Conservation (phyloP, 441 rosid species). For the Mallotus repandus region DNA sequence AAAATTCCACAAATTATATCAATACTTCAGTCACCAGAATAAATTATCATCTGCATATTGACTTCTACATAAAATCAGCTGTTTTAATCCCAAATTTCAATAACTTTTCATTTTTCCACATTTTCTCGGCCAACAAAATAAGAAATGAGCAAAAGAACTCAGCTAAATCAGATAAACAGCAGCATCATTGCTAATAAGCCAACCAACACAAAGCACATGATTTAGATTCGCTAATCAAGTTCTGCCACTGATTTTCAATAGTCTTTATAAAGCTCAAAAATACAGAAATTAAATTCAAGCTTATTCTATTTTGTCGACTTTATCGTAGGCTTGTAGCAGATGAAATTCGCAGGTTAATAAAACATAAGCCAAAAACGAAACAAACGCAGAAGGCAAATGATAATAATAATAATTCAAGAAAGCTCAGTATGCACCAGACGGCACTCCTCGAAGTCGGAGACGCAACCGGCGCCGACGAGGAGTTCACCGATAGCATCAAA, state of each 20-base stretch:
- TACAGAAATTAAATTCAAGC: no score
- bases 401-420: neutral
- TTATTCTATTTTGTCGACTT: no score
- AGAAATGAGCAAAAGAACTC: no score
- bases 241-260: no score
- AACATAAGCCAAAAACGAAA: neutral
- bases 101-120: neutral
- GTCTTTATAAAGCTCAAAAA: no score
- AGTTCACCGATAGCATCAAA: slow-evolving; percentile 90
- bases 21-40: neutral
- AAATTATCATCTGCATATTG: neutral
- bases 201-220: neutral
- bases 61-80: neutral
- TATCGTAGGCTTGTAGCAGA: no score
- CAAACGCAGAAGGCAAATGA: neutral
- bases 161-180: no score
- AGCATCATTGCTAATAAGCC: no score
- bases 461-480: slow-evolving; percentile 85
- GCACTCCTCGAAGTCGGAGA: slow-evolving; percentile 69
- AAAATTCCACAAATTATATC: neutral
- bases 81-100: neutral
- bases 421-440: slow-evolving; percentile 45
- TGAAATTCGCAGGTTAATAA: neutral
- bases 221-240: neutral
- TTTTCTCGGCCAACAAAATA: no score